A percentile compares a stretch with the other conserved stretches of the same genome.
Evolutionary conservation across 495 filamentous ascomycete genomes (phyloP).

Genomic region (Penicillium atrosanguineum): DNA sequence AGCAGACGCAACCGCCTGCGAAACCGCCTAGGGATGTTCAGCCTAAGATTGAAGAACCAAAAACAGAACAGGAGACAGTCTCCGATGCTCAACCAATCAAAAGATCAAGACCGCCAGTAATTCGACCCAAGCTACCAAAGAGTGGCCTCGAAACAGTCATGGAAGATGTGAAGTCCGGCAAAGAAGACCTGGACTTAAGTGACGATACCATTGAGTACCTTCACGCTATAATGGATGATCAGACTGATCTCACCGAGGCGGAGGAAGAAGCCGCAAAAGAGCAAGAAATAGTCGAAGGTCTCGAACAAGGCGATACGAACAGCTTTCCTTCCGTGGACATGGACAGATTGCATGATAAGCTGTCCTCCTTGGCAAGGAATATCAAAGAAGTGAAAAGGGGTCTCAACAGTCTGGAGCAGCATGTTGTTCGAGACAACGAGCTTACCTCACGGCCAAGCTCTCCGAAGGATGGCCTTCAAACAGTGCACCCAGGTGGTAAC

Average conservation of each 20-base stretch:
- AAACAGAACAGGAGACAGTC: not conserved
- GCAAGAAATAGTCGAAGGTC: conserved; percentile 33
- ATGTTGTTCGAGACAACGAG: conserved; percentile 46
- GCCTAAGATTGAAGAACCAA: conserved; percentile 5
- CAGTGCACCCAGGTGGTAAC: conserved; percentile 10
- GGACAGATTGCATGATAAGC: conserved; percentile 56
- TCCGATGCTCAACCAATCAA: conserved; percentile 10
- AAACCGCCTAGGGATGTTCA: not conserved
- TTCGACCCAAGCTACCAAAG: conserved; percentile 45
- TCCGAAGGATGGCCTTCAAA: conserved; percentile 3
- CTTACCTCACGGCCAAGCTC: conserved; percentile 14
- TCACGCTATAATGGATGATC: conserved; percentile 51
- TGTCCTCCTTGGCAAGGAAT: conserved; percentile 57
- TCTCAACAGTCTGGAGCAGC: conserved; percentile 62
- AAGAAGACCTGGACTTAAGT: conserved; percentile 44
- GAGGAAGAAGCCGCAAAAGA: conserved; percentile 38
- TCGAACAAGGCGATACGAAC: conserved; percentile 33
- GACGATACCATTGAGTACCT: conserved; percentile 64
- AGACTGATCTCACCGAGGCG: conserved; percentile 35
- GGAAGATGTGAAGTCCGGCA: conserved; percentile 47
- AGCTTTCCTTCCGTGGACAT: conserved; percentile 47
- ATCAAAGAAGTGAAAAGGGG: conserved; percentile 66
- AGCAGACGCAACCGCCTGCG: conserved; percentile 2
- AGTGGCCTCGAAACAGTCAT: conserved; percentile 54
- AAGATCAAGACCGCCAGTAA: conserved; percentile 22